A percentile compares a stretch with the other conserved stretches of the same genome.
Evolutionary conservation across 2,329 filamentous ascomycete genomes (phyloP).

Genomic region (Aspergillus awamori): DNA sequence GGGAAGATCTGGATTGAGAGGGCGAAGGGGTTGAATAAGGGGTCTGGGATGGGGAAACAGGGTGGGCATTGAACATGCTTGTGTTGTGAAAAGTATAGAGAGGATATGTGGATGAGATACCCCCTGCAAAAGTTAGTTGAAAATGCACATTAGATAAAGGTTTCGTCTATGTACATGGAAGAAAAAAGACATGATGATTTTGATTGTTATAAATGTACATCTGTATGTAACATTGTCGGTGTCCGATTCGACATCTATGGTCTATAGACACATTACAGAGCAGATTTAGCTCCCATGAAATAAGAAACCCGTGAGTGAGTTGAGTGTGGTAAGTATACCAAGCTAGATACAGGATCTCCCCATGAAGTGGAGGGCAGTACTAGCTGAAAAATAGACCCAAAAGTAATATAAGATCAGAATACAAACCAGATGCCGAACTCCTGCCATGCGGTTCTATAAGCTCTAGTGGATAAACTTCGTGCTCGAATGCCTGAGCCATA

Average conservation of each 20-base stretch:
- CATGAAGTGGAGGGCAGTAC: neutral
- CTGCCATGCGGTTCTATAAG: conserved; percentile 7
- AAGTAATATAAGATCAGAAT: neutral
- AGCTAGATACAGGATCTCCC: neutral
- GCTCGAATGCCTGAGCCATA: neutral
- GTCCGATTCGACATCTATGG: neutral
- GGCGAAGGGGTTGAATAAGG: conserved; percentile 51
- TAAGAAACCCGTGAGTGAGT: neutral
- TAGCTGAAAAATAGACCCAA: neutral
- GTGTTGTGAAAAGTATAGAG: neutral
- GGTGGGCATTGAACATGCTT: conserved; percentile 11
- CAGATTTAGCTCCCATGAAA: neutral
- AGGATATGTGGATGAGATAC: neutral
- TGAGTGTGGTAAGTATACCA: neutral
- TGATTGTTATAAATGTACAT: neutral
- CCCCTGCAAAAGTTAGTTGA: neutral
- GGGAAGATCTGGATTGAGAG: conserved; percentile 56
- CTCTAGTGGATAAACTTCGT: neutral
- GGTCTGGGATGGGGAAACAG: conserved; percentile 45
- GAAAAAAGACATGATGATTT: neutral
- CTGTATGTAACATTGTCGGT: neutral
- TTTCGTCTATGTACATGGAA: neutral
- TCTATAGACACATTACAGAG: conserved; percentile 2
- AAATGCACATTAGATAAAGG: no score
- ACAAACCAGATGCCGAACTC: neutral